Conservation (phyloP, 805 yeast genomes). For the Metschnikowia arizonensis region DNA sequence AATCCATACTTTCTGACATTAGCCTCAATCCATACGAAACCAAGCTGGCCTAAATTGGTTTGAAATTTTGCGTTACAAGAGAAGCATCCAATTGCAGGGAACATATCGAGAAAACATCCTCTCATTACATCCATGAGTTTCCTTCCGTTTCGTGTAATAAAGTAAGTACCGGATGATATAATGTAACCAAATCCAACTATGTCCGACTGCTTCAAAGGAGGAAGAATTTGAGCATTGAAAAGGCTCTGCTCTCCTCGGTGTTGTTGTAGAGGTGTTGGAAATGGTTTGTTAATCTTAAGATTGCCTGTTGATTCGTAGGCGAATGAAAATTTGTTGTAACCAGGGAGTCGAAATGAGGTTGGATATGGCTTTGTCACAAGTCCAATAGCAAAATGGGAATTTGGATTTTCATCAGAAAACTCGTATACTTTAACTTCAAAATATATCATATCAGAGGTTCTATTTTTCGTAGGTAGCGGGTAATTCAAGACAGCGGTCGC, state of each 20-base stretch:
- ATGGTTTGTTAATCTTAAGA: conserved; percentile 62
- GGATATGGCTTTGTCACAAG: conserved; percentile 73
- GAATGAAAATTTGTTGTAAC: conserved; percentile 63
- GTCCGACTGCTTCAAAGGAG: conserved; percentile 50
- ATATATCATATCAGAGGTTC: conserved; percentile 47
- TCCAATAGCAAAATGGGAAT: conserved; percentile 60
- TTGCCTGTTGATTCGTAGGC: conserved; percentile 74
- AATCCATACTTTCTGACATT: conserved; percentile 55
- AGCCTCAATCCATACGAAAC: conserved; percentile 47
- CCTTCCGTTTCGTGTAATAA: conserved; percentile 54
- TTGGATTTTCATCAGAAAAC: conserved; percentile 25
- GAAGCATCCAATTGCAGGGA: conserved; percentile 53
- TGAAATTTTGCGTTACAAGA: conserved; percentile 41
- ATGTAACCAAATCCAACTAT: conserved; percentile 54
- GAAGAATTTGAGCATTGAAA: conserved; percentile 44
- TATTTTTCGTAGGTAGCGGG: conserved; percentile 34
- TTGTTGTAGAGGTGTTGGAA: conserved; percentile 45
- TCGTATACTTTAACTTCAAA: conserved; percentile 52
- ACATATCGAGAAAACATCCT: conserved; percentile 46
- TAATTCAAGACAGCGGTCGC: conserved; percentile 38
- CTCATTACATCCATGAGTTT: conserved; percentile 48
- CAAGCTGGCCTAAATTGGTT: conserved; percentile 42
- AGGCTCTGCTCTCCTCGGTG: conserved; percentile 39
- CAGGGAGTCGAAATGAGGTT: conserved; percentile 63
- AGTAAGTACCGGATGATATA: conserved; percentile 45